Base-by-base conservation (phyloP, 345 rosid genomes). In the Mercurialis annua region DNA sequence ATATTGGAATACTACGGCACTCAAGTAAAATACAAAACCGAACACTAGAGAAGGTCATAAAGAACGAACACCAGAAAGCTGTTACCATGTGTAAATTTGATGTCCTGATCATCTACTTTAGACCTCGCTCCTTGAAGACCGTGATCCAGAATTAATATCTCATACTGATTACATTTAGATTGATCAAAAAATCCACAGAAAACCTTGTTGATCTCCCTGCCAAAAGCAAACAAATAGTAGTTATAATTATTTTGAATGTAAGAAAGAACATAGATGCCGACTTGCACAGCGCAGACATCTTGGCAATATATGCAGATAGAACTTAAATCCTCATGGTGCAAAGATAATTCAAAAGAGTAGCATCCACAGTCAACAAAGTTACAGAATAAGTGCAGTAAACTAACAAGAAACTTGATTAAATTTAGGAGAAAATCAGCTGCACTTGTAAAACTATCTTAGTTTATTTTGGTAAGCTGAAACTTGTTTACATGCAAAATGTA, bases 131-230 rank as follows among this genome's bases (percentile, higher is more conserved):
- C 76, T 62, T 62, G 46, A 59, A 47, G 64, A 59, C 61, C 76
- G 51, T 47, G 61, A 24, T 77, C 79, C 67, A 29, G 78, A 67
- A 72, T 71, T n/a, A 71, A 42, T 48, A 63, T 78, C 76, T 69
- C 71, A 65, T 69, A 72, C 61, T 78, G 77, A 53, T 73, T 55
- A 66, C 66, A 68, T 60, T 81, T 86, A 59, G 83, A 80, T 69
- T 70, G 83, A 71, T 80, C 79, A 73, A 64, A 69, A 80, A 91
- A 91, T 67, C 99, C 99, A 79, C 98, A 91, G 62, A 89, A 81
- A 50, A 98, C 98, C 77, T 94, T 94, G 56, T 87, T 91, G 50
- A 73, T 78, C 77, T 94, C 99, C 90, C 98, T 91, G 81, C 24
- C 50, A 62, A 71, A 76, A 76, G n/a, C 72, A 78, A 70, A 71